Base-by-base conservation (phyloP, 768 basidiomycete genomes). In the Termitomyces sp. region DNA sequence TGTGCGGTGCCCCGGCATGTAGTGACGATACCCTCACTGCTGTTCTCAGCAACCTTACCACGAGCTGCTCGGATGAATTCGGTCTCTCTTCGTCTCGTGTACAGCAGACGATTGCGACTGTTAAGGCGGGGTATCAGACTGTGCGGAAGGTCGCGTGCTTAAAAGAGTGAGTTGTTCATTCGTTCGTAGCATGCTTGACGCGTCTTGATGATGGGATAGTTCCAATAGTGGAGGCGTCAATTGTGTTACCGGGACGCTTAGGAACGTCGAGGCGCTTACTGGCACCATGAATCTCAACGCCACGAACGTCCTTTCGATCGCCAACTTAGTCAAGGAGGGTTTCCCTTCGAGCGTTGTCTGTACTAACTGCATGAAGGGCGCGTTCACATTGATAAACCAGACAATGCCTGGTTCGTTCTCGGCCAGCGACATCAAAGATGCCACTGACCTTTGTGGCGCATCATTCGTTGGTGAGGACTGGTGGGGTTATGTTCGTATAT, bases 241-340 rank as follows among this genome's bases (percentile, higher is more conserved):
- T 44, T 89, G 88, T 66, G 72, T 76, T 11, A 80, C 84, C 7
- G 79, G 85, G 67, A 67, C 76, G n/a, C 73, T 88, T 12, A 76
- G 68, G 46, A 78, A 74, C 63, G 55, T 87, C 15, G 78, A 88
- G 68, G 62, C 62, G 24, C 58, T 74, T n/a, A 68, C 74, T 50
- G 77, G 77, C 4, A 66, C 68, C 20, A 59, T 79, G 45, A 67
- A 59, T 18, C 39, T 74, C 40, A 60, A 65, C 58, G 68, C 72
- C 39, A 54, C 74, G 12, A 67, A 70, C 60, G 49, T 72, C 45
- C 49, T 55, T 32, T 68, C 68, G 32, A 67, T 70, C 39, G 66
- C 70, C 59, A 71, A 67, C 32, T 58, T 75, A 44, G 56, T 70
- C 45, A 54, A 66, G 7, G 63, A 69, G 13, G 73, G 74, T 33